These are phyloP conservation scores for Tetradesmus obliquus DNA, from an alignment of 139 green algal species.

Conservation along the genomic window DNA sequence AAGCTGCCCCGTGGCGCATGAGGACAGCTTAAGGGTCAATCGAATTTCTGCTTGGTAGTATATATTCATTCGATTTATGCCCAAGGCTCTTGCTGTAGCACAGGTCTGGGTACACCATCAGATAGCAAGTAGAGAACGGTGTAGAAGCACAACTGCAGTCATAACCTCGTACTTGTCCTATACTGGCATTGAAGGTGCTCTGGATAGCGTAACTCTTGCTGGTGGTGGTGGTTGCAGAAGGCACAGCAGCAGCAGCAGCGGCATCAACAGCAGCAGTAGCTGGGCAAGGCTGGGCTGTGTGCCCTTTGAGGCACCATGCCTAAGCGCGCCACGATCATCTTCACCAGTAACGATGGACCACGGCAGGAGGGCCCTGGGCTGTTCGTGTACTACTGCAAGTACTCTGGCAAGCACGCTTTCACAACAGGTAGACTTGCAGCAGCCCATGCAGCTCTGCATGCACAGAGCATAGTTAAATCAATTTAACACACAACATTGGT, in stretches of 20 bases:
- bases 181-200: too few species aligned
- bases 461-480: background rate
- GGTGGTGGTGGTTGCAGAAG: background rate
- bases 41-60: too few species aligned
- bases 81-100: background rate
- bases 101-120: background rate
- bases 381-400: slow-evolving; percentile 90
- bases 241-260: background rate
- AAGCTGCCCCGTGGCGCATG: background rate
- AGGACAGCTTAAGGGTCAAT: background rate
- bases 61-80: background rate
- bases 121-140: background rate
- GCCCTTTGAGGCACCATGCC: slow-evolving; percentile 61
- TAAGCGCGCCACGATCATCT: slow-evolving; percentile 75
- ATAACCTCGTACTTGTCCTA: too few species aligned
- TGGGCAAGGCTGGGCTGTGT: slow-evolving; percentile 3
- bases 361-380: slow-evolving; percentile 46
- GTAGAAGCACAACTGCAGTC: background rate
- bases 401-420: slow-evolving; percentile 83
- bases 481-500: too few species aligned
- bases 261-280: background rate
- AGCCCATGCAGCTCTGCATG: background rate
- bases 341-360: slow-evolving; percentile 51
- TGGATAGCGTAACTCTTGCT: too few species aligned
- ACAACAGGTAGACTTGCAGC: slow-evolving; percentile 69